These are phyloP conservation scores for Suillus luteus DNA, from an alignment of 768 basidiomycete species.

Conservation along the genomic window DNA sequence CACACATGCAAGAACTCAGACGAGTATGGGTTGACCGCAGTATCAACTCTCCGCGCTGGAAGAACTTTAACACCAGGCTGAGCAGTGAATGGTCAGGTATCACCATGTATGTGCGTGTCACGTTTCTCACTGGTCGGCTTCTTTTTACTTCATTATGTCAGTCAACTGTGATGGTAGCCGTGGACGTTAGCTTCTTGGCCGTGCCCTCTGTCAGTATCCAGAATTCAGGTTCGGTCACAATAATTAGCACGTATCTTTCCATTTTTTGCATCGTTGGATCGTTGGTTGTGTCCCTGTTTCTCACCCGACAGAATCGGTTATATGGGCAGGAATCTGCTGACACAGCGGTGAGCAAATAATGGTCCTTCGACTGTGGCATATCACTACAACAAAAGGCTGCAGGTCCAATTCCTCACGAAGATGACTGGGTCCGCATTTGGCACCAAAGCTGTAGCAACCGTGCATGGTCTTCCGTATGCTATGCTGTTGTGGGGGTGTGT, in stretches of 20 bases:
- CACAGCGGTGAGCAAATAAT: constrained; percentile 31
- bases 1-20: constrained; percentile 23
- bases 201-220: constrained; percentile 42
- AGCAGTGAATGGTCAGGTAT: constrained; percentile 32
- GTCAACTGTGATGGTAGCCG: constrained; percentile 13
- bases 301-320: constrained; percentile 39
- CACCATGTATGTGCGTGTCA: constrained; percentile 46
- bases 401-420: constrained; percentile 1
- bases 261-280: constrained; percentile 36
- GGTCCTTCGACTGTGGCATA: background rate
- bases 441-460: constrained; percentile 45
- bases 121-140: background rate
- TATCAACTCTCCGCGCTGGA: constrained; percentile 15
- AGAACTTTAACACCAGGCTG: constrained; percentile 10
- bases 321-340: constrained; percentile 24
- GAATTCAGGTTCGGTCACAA: constrained; percentile 8
- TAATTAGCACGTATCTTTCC: constrained; percentile 36
- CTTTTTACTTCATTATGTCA: background rate
- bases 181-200: constrained; percentile 25
- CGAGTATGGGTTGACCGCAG: constrained; percentile 14
- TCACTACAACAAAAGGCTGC: background rate
- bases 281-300: constrained; percentile 37
- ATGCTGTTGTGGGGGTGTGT: constrained; percentile 55
- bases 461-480: constrained; percentile 53
- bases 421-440: constrained; percentile 27